Conservation (phyloP, 78 protist genomes). For the Protostelium mycophagum region DNA sequence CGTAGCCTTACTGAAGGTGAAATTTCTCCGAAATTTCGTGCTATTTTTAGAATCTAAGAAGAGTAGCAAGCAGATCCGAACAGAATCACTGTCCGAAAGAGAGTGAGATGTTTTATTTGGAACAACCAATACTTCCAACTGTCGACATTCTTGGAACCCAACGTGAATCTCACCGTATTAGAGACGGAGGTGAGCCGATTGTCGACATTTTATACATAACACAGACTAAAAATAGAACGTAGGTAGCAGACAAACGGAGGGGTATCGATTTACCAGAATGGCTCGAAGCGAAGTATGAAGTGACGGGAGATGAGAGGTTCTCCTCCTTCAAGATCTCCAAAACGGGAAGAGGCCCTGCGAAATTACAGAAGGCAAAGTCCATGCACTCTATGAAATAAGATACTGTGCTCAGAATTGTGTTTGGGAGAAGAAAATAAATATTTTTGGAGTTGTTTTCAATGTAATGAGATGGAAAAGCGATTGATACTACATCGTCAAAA, state of each 20-base stretch:
- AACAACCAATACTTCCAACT: slow-evolving; percentile 19
- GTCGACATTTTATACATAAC: neutral
- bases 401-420: too few species aligned
- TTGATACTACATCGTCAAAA: too few species aligned
- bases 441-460: too few species aligned
- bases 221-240: neutral
- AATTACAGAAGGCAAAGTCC: neutral
- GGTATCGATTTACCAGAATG: neutral
- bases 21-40: neutral
- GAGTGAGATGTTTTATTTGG: neutral
- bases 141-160: neutral
- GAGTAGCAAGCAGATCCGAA: slow-evolving; percentile 18
- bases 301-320: slow-evolving; percentile 19
- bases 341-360: neutral
- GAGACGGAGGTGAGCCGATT: neutral
- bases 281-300: slow-evolving; percentile 18
- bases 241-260: neutral
- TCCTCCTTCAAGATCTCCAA: neutral
- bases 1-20: slow-evolving; percentile 1
- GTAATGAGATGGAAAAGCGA: too few species aligned
- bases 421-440: too few species aligned
- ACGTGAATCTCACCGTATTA: neutral
- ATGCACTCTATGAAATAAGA: neutral
- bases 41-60: neutral
- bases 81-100: neutral